Conservation (phyloP, 2,329 filamentous ascomycete species). For the Teratosphaeria destructans region DNA sequence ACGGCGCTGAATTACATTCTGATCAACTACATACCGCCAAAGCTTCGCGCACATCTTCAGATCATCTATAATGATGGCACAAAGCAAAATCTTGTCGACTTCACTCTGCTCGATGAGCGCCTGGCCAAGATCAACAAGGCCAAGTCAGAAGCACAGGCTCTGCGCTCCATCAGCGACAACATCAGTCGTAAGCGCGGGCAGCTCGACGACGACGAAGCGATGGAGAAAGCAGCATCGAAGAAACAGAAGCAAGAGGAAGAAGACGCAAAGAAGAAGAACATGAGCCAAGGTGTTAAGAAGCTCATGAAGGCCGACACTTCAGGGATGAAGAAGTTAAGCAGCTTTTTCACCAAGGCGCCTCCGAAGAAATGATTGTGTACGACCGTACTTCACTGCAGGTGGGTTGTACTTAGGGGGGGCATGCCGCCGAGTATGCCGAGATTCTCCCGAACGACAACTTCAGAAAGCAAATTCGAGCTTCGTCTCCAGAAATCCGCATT, state of each 20-base stretch:
- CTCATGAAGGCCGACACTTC: slow-evolving; percentile 81
- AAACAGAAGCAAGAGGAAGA: slow-evolving; percentile 80
- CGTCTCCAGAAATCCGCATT: neutral
- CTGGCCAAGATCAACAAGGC: slow-evolving; percentile 55
- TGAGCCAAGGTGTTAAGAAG: slow-evolving; percentile 66
- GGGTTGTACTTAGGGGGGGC: no score
- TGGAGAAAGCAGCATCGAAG: slow-evolving; percentile 58
- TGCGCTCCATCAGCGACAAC: slow-evolving; percentile 59
- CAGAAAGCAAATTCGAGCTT: neutral
- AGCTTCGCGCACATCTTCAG: slow-evolving; percentile 36
- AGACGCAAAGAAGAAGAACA: slow-evolving; percentile 70
- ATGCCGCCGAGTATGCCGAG: neutral
- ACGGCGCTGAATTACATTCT: slow-evolving; percentile 56
- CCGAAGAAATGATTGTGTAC: slow-evolving; percentile 3
- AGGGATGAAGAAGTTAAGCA: slow-evolving; percentile 95
- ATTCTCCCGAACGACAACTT: neutral
- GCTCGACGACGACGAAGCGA: slow-evolving; percentile 56
- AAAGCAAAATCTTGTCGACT: slow-evolving; percentile 41
- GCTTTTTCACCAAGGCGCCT: slow-evolving; percentile 69
- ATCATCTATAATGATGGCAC: slow-evolving; percentile 28
- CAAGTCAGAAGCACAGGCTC: slow-evolving; percentile 59
- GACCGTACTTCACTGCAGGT: neutral
- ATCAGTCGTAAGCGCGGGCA: slow-evolving; percentile 51
- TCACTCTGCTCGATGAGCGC: slow-evolving; percentile 60
- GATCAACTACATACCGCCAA: slow-evolving; percentile 47